Evolutionary conservation across 495 filamentous ascomycete species (phyloP).

Genomic region (Thermochaetoides thermophila): DNA sequence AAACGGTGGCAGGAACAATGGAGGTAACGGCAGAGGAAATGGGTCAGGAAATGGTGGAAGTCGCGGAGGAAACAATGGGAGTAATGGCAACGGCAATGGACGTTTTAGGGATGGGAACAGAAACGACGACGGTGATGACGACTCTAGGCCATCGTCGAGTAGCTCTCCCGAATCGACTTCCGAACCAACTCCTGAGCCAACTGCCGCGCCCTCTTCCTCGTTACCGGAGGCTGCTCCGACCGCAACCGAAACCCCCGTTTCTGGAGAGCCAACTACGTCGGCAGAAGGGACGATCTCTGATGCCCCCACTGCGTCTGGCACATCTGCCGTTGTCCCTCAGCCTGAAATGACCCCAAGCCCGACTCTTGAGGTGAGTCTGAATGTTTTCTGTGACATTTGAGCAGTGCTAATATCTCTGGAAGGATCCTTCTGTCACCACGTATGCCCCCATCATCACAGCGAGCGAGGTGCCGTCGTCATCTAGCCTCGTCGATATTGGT

Average conservation of each 20-base stretch:
- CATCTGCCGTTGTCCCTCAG: conserved; percentile 1
- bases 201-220: background rate
- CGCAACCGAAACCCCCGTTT: background rate
- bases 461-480: background rate
- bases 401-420: background rate
- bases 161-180: background rate
- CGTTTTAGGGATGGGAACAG: background rate
- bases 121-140: conserved; percentile 1
- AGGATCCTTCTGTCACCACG: conserved; percentile 5
- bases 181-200: background rate
- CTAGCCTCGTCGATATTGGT: no score
- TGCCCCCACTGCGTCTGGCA: background rate
- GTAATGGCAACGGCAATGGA: conserved; percentile 1
- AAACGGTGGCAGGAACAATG: background rate
- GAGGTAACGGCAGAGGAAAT: background rate
- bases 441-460: conserved; percentile 1
- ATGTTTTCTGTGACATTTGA: background rate
- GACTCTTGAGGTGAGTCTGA: conserved; percentile 7
- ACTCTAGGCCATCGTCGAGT: no score
- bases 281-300: background rate
- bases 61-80: background rate
- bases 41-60: no score
- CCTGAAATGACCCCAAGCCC: conserved; percentile 1
- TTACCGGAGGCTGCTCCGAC: background rate
- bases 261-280: conserved; percentile 1